phyloP scores from a whole-genome alignment of 208 protist species.

The Trypanosoma congolense region DNA sequence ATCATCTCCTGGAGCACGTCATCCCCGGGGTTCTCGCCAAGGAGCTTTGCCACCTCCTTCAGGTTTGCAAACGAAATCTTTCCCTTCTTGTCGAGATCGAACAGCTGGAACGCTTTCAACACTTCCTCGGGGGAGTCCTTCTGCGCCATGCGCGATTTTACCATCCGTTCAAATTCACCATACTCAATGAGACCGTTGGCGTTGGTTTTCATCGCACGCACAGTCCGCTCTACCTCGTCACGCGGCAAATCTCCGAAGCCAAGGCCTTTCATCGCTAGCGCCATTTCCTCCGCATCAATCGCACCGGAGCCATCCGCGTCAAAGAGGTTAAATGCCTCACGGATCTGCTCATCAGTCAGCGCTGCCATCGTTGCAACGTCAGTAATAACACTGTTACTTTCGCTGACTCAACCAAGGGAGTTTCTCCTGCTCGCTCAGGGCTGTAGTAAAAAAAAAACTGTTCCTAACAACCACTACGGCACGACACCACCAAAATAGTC shows the following conservation, averaged over 20 bases:
- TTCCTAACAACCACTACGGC: too few species aligned
- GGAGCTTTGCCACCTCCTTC: slow-evolving; percentile 92
- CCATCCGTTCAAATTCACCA: slow-evolving; percentile 86
- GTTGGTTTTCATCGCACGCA: slow-evolving; percentile 79
- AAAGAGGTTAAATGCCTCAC: slow-evolving; percentile 97
- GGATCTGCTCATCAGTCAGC: slow-evolving; percentile 90
- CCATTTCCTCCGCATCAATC: slow-evolving; percentile 93
- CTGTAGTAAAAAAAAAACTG: too few species aligned
- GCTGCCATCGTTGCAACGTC: slow-evolving; percentile 56
- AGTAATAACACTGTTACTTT: slow-evolving; percentile 4
- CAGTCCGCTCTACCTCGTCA: slow-evolving; percentile 91
- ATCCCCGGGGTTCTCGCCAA: slow-evolving; percentile 95
- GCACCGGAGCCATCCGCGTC: slow-evolving; percentile 92
- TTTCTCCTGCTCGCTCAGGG: too few species aligned
- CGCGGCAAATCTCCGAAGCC: slow-evolving; percentile 92
- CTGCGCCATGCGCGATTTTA: slow-evolving; percentile 88
- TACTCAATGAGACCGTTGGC: slow-evolving; percentile 88
- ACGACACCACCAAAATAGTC: too few species aligned
- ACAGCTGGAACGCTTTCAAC: slow-evolving; percentile 94
- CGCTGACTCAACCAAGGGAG: too few species aligned
- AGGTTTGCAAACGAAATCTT: slow-evolving; percentile 97
- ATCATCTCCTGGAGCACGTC: slow-evolving; percentile 98
- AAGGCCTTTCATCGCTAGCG: slow-evolving; percentile 93
- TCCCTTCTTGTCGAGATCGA: slow-evolving; percentile 95
- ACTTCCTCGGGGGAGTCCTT: slow-evolving; percentile 94